Conservation (phyloP, 345 rosid species). For the Salix dunnii region DNA sequence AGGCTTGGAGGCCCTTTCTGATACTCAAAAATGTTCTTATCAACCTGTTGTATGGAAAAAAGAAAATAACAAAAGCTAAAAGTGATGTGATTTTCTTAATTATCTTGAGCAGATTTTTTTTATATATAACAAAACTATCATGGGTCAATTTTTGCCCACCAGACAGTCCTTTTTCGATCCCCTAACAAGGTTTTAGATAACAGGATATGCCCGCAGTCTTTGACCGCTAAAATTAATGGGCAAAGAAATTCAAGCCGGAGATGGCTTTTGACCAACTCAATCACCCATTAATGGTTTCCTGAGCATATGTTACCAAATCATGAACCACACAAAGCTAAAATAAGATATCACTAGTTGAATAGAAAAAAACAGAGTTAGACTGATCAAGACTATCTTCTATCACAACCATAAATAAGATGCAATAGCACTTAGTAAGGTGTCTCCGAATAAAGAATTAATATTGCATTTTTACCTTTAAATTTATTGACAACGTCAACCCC, state of each 20-base stretch:
- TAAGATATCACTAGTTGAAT: no score
- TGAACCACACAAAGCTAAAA: background rate
- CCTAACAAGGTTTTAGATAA: no score
- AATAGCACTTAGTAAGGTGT: background rate
- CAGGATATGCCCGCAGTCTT: no score
- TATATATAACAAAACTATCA: no score
- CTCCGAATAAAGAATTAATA: background rate
- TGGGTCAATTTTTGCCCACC: no score
- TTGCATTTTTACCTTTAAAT: conserved; percentile 51
- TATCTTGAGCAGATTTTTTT: background rate
- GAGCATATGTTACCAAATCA: background rate
- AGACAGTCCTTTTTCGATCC: no score
- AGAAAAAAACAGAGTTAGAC: background rate
- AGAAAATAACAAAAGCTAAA: background rate
- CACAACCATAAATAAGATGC: background rate
- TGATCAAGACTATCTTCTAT: background rate
- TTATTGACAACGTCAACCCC: conserved; percentile 51
- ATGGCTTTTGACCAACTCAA: no score
- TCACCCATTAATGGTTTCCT: no score
- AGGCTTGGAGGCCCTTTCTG: background rate
- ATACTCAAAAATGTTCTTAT: background rate
- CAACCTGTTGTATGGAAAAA: background rate
- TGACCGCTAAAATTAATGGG: no score
- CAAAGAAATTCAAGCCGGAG: no score
- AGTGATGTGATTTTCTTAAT: background rate